phyloP scores from a whole-genome alignment of 331 rosid species.

The Stylosanthes scabra region DNA sequence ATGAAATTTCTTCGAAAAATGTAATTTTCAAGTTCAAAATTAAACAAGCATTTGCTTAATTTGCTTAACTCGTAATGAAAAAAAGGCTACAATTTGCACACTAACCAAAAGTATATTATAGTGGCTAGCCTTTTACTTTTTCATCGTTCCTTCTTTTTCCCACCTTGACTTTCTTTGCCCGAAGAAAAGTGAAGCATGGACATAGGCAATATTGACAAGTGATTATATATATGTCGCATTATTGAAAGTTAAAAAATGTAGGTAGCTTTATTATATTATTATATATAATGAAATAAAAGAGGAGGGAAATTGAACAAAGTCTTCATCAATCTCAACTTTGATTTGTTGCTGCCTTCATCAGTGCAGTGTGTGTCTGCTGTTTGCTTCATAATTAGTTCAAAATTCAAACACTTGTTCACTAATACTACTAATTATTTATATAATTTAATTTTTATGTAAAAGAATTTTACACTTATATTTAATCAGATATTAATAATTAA shows the following conservation, averaged over 20 bases:
- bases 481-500: no score
- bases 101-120: neutral
- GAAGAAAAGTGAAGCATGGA: neutral
- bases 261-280: constrained; percentile 2
- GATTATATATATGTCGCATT: no score
- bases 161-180: neutral
- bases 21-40: no score
- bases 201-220: no score
- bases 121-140: no score
- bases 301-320: neutral
- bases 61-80: neutral
- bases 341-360: neutral
- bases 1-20: no score
- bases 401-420: neutral
- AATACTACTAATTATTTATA: no score
- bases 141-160: no score
- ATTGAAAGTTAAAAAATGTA: neutral
- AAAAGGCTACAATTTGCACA: no score
- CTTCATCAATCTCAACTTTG: neutral
- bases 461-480: no score
- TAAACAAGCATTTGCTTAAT: neutral
- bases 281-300: neutral
- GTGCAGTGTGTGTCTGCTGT: neutral
- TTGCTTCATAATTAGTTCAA: neutral
- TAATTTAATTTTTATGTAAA: no score